Percentiles rank a stretch among this genome's conserved stretches.
Evolutionary conservation across 176 grass and related monocot species (phyloP).

Genomic region (Oryza officinalis): DNA sequence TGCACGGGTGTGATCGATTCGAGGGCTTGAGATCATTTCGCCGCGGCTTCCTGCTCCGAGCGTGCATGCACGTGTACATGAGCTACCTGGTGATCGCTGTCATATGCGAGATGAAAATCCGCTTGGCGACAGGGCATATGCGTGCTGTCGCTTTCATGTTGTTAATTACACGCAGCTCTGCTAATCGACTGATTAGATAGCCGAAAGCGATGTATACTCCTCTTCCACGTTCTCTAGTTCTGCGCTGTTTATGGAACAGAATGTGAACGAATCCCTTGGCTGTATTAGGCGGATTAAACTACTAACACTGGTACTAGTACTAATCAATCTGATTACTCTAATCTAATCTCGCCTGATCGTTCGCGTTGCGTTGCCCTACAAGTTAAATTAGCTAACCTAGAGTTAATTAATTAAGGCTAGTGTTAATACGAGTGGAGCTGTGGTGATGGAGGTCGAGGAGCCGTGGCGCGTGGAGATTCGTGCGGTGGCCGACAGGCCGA

Average conservation of each 20-base stretch:
- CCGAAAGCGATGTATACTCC: constrained; percentile 28
- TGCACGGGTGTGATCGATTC: too few species aligned
- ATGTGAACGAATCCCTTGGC: constrained; percentile 32
- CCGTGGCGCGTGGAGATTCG: background rate
- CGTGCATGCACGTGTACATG: too few species aligned
- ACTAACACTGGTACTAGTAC: background rate
- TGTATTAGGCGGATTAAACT: constrained; percentile 28
- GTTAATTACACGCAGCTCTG: background rate
- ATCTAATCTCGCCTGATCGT: background rate
- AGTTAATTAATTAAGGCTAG: too few species aligned
- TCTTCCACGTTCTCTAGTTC: background rate
- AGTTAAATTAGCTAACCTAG: too few species aligned
- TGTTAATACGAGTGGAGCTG: too few species aligned
- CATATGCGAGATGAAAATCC: too few species aligned
- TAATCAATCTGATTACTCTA: background rate
- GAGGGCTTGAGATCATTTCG: too few species aligned
- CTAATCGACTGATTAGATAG: background rate
- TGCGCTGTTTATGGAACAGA: background rate
- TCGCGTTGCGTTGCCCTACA: too few species aligned
- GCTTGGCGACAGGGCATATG: too few species aligned
- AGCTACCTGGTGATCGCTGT: too few species aligned
- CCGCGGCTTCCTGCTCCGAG: too few species aligned
- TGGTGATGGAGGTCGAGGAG: too few species aligned
- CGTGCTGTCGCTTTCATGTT: background rate
- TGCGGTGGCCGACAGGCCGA: background rate